Evolutionary conservation across 345 rosid genomes (phyloP).

Genomic region (Hibiscus mutabilis): DNA sequence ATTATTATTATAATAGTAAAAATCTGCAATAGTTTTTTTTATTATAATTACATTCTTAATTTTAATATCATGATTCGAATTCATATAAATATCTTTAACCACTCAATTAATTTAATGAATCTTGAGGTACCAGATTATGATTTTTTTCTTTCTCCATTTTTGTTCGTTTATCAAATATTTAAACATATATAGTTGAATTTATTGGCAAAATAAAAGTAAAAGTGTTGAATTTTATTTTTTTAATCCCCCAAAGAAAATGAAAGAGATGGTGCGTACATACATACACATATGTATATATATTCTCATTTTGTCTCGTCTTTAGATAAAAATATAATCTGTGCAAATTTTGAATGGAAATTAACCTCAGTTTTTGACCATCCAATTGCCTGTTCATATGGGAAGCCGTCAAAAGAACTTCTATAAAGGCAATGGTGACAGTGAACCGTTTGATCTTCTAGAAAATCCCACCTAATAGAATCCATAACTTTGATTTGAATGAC

Average conservation of each 20-base stretch:
- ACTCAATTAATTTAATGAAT: too few species aligned
- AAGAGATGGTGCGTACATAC: neutral
- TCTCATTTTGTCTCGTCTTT: neutral
- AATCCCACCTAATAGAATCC: too few species aligned
- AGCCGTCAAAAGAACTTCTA: neutral
- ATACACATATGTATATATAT: too few species aligned
- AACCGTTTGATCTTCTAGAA: too few species aligned
- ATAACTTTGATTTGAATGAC: neutral
- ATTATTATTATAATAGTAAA: too few species aligned
- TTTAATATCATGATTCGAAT: too few species aligned
- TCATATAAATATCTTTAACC: too few species aligned
- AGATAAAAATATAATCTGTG: neutral
- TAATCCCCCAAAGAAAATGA: neutral
- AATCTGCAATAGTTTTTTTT: too few species aligned
- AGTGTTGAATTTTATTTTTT: neutral
- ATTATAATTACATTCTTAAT: too few species aligned
- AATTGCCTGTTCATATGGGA: neutral
- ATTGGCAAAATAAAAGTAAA: neutral
- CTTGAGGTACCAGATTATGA: neutral
- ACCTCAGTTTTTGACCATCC: neutral
- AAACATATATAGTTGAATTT: neutral
- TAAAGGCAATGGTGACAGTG: neutral
- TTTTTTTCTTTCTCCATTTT: neutral
- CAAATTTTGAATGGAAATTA: neutral
- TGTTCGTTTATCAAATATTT: neutral